These are phyloP conservation scores for Asterionellopsis glacialis DNA, from an alignment of 108 stramenopile genomes.

Conservation along the genomic window DNA sequence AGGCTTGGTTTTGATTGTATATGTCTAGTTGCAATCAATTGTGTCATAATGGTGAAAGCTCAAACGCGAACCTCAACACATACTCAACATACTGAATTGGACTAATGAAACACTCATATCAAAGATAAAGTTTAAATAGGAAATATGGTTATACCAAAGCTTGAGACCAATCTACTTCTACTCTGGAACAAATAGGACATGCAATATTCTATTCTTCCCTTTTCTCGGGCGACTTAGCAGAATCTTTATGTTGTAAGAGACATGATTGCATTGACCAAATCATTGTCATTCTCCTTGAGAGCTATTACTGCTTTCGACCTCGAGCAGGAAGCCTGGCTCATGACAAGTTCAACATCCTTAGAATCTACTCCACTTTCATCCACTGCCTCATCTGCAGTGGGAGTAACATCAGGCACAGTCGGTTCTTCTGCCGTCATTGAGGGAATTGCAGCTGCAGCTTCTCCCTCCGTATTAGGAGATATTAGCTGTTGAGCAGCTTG, in stretches of 20 bases:
- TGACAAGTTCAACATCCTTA: constrained; percentile 97
- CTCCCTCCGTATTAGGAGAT: constrained; percentile 12
- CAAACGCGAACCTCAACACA: no score
- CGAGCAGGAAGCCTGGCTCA: constrained; percentile 86
- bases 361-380: constrained; percentile 93
- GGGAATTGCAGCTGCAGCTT: constrained; percentile 7
- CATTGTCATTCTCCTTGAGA: constrained; percentile 93
- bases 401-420: constrained; percentile 24
- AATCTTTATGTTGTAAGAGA: constrained; percentile 78
- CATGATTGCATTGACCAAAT: constrained; percentile 99
- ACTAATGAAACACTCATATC: no score
- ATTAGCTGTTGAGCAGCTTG: neutral
- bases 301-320: constrained; percentile 89
- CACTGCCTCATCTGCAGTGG: constrained; percentile 61
- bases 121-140: no score
- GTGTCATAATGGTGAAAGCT: no score
- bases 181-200: no score
- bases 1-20: no score
- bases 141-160: no score
- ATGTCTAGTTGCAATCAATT: no score
- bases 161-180: no score
- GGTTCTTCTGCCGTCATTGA: neutral
- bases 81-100: no score
- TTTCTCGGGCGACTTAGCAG: no score
- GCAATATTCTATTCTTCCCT: no score